Conservation (phyloP, 2,329 filamentous ascomycete species). For the Calonectria ilicicola region DNA sequence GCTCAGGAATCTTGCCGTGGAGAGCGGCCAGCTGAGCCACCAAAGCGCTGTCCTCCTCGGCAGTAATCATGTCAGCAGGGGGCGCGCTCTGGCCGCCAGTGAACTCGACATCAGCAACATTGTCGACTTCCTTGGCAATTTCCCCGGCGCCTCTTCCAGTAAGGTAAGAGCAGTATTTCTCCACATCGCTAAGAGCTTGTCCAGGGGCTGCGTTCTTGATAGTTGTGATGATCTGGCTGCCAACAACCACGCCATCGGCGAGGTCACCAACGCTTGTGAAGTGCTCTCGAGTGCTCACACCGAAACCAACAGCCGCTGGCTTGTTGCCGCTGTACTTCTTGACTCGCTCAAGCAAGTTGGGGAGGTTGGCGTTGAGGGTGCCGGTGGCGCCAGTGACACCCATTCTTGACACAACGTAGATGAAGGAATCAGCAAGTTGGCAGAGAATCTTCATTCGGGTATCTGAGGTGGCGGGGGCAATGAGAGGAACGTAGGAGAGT, state of each 20-base stretch:
- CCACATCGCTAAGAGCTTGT: constrained; percentile 72
- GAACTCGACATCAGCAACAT: constrained; percentile 66
- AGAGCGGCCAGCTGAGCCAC: constrained; percentile 88
- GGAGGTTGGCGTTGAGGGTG: constrained; percentile 83
- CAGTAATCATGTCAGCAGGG: constrained; percentile 68
- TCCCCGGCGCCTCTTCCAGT: constrained; percentile 60
- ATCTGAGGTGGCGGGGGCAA: constrained; percentile 93
- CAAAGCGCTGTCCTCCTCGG: constrained; percentile 68
- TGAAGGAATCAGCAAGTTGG: constrained; percentile 97
- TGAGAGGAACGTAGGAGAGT: constrained; percentile 95
- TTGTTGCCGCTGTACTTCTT: constrained; percentile 93
- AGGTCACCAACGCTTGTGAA: constrained; percentile 87
- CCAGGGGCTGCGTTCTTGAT: constrained; percentile 58
- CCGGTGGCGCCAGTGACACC: constrained; percentile 94
- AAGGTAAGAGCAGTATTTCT: constrained; percentile 85
- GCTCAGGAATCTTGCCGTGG: constrained; percentile 82
- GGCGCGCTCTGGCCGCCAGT: constrained; percentile 57
- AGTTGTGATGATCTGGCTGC: constrained; percentile 91
- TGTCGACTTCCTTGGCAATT: constrained; percentile 72
- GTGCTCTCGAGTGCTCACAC: constrained; percentile 94
- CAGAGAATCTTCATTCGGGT: constrained; percentile 95
- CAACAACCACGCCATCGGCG: constrained; percentile 95
- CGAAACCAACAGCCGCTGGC: constrained; percentile 93
- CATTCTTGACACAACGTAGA: constrained; percentile 98
- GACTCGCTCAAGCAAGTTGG: constrained; percentile 84